Evolutionary conservation across 352 stramenopile genomes (phyloP), one percentile per base, ranked within the genome.

Genomic region (Globisporangium irregulare): DNA sequence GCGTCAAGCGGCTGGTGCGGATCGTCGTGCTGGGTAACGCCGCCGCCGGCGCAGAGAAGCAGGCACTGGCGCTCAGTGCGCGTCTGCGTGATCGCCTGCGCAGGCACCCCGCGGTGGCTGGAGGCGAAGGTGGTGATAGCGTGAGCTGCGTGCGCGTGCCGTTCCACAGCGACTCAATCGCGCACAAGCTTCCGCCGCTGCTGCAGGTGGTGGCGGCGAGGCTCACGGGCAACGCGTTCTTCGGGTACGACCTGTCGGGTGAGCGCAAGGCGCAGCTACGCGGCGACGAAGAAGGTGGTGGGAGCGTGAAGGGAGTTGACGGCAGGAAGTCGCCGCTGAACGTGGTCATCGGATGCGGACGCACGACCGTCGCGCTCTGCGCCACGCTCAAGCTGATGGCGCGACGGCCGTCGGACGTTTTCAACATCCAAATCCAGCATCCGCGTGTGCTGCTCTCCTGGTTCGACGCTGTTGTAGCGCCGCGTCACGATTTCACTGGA

Each of bases 371-470:
- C 24, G 67, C 86, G 50, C 69, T 94, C 14, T 87, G 84, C 67
- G 84, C 80, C 9, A 69, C 79, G 48, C 64, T 91, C 62, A 87
- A 86, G 65, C 74, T 34, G 64, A 34, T 36, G 59, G 14, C 62
- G 70, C 2, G 4, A n/a, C 10, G 29, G 10, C 14, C 59, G n/a
- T 12, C 2, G 24, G 41, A 64, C n/a, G 68, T 81, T 15, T 88
- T 86, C 56, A 89, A 86, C 72, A 78, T 94, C 54, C 86, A 94
- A 68, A 89, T 94, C 66, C 82, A 94, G 66, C 86, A 94, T 55
- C 86, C 86, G 20, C 81, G 82, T 10, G 78, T 84, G 34, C 68
- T 73, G 1, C 54, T 94, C 32, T 22, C 59, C 10, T 81, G 80
- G 54, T 92, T 92, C 32, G 74, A 91, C 66, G 84, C 84, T 4